Conservation (phyloP, 768 basidiomycete species). For the Clathrus columnatus region DNA sequence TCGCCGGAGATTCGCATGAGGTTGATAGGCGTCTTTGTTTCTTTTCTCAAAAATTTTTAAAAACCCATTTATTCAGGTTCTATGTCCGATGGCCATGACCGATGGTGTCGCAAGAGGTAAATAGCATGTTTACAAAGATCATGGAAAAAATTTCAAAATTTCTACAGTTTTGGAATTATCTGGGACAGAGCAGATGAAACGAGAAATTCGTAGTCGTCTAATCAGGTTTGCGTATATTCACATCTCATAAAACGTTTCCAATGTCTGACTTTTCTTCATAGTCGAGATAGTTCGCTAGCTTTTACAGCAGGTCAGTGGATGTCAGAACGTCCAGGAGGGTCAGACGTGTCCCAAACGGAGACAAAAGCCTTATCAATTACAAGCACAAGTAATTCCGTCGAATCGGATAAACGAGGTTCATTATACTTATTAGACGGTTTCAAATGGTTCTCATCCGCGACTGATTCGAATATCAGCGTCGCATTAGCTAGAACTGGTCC, state of each 20-base stretch:
- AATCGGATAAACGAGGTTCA: conserved; percentile 33
- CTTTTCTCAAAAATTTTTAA: neutral
- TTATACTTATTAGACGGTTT: conserved; percentile 57
- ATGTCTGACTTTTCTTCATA: conserved; percentile 19
- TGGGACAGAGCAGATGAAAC: conserved; percentile 52
- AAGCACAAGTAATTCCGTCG: conserved; percentile 21
- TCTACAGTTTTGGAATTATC: conserved; percentile 50
- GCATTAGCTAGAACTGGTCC: conserved; percentile 68
- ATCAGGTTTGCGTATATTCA: conserved; percentile 36
- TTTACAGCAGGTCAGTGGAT: conserved; percentile 81
- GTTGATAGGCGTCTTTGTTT: conserved; percentile 25
- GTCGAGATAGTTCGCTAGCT: conserved; percentile 51
- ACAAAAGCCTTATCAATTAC: conserved; percentile 38
- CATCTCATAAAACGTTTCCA: neutral
- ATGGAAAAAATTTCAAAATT: neutral
- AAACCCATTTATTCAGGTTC: conserved; percentile 32
- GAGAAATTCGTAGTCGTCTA: conserved; percentile 48
- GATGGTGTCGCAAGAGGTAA: conserved; percentile 62
- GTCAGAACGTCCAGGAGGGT: conserved; percentile 72
- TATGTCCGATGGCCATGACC: conserved; percentile 73
- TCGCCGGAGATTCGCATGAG: conserved; percentile 56
- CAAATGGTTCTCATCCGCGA: conserved; percentile 83
- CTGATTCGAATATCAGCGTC: conserved; percentile 63
- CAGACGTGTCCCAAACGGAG: conserved; percentile 68
- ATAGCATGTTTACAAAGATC: conserved; percentile 5